Base-by-base conservation (phyloP, 1,284 basidiomycete species). In the Lentinula novae-zelandiae region DNA sequence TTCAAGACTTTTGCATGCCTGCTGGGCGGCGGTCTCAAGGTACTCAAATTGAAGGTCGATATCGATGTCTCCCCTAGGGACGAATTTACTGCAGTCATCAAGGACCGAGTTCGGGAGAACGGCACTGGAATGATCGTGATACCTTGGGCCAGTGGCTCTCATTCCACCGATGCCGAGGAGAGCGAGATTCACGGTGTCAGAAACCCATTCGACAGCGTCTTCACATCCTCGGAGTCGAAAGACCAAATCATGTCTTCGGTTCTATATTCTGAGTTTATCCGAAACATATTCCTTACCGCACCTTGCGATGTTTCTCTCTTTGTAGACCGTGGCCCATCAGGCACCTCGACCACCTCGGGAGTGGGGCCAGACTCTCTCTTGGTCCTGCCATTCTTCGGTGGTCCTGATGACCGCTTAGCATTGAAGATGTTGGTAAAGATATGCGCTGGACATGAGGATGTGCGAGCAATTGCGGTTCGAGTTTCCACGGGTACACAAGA, bases 381-480 rank as follows among this genome's bases (percentile, higher is more conserved):
- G 36, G 56, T 95, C 76, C 72, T 96, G 42, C 90, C 92, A 0
- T 97, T 96, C 82, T 90, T 95, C 71, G 95, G 95, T 55, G 95
- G 95, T 0, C 89, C 93, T 0, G 95, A 98, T 72, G 95, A 97
- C 70, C 85, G 95, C 1, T 81, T 93, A 8, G 92, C 93, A 0
- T 76, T 97, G 27, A 76, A 82, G 40, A 86, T 96, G 67, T 81
- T 92, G 8, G 83, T 92, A 10, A 93, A 95, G 73, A 79, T 96
- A 12, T 93, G 91, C 67, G 55, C 59, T 8, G 71, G 77, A 46
- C 87, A 89, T 67, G 71, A 82, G 0, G 71, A 72, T 22, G 81
- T 92, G 2, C 82, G 75, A 7, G 93, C 92, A 3, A 92, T 89
- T 0, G 83, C 93, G 2, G 75, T 92, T 0, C 76, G 86, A 60